Base-by-base conservation (phyloP, 495 filamentous ascomycete species). In the Daldinia caldariorum region DNA sequence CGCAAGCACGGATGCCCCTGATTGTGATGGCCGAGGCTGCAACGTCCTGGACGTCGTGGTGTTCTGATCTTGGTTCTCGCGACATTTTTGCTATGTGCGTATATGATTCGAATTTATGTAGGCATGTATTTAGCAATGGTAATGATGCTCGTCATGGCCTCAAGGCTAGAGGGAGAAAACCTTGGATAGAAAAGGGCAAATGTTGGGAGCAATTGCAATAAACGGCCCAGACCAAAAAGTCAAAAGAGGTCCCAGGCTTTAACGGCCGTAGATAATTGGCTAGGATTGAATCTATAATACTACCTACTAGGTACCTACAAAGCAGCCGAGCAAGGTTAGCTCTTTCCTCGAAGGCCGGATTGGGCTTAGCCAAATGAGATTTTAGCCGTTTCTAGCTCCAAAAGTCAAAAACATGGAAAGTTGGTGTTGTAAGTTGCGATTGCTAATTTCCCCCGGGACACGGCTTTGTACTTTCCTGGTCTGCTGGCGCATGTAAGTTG, bases 401-500 rank as follows among this genome's bases (percentile, higher is more conserved):
- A 32, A 31, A 32, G 26, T 26, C 26, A 3, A 3, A n/a, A n/a
- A n/a, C n/a, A n/a, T n/a, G 26, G 1, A 26, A 26, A 26, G 26
- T 53, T 18, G 9, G 51, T 41, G 29, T 54, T 47, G 49, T 57
- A 32, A 32, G 37, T 49, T 34, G 22, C 69, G 43, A 43, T 35
- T 67, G 60, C 49, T 49, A 72, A 68, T 71, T 71, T 71, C 69
- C 63, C 50, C 63, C 20, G 34, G 55, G 60, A 43, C 59, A 59
- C 60, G 63, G 69, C 59, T 26, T 67, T 51, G 56, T 38, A 55
- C 54, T 56, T 64, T 29, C 67, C 55, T 53, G 29, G 31, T 6
- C 26, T 56, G 16, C 8, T 70, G 47, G 49, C 61, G 61, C 38
- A n/a, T 41, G 7, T 41, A n/a, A 59, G 56, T 64, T 60, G 22